Base-by-base conservation (phyloP, 192 early-diverging fungal species). In the Backusella westeae region DNA sequence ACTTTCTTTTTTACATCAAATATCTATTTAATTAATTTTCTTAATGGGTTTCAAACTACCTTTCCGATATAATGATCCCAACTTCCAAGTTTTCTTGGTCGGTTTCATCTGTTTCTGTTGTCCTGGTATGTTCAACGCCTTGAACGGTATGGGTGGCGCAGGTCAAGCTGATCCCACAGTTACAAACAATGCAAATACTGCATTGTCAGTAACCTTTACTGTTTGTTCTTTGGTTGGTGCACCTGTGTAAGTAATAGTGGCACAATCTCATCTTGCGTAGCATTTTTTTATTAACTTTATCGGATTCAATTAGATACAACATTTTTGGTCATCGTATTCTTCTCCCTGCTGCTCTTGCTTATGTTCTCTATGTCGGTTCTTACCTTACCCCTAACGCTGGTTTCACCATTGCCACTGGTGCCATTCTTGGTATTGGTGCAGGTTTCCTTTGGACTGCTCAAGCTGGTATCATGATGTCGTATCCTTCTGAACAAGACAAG, bases 401-500 rank as follows among this genome's bases (percentile, higher is more conserved):
- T 4, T 93, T 96, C 74, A 91, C 90, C 10, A 91, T 96, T 59
- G 81, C 86, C 23, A 80, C 93, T 10, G 94, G 95, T 38, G 94
- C 88, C 3, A 86, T 96, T 67, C 90, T 96, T 42, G 94, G 94
- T 78, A 71, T 94, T 23, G 91, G 93, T 68, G 94, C 95, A 2
- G 93, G 92, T 72, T 89, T 96, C 77, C 80, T 94, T 63, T 90
- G 90, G 88, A 77, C 78, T 32, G 76, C 77, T 35, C 77, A 78
- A 73, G 77, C 77, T 42, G 88, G 92, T 82, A 93, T 96, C 77
- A 93, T 94, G 91, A 86, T 93, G 79, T 91, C 95, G 72, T 95
- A 97, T 82, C 94, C 95, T 12, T 84, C 84, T 7, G 94, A 96
- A 79, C 78, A 90, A n/a, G 87, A 93, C 66, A 95, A 95, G 83